Conservation (phyloP, 768 basidiomycete genomes). For the Mycena pura region DNA sequence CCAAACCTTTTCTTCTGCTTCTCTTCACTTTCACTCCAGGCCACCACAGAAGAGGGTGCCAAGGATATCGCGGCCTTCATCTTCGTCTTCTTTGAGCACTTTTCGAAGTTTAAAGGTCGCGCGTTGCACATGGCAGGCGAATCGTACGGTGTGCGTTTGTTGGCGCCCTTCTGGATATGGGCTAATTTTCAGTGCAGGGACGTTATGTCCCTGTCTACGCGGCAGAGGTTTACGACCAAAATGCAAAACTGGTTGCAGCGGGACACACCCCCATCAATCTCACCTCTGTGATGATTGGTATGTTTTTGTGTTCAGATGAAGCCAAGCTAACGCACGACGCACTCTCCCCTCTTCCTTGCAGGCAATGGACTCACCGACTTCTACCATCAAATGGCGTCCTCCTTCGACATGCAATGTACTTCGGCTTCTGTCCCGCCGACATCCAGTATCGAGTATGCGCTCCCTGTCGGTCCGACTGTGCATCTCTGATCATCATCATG, state of each 20-base stretch:
- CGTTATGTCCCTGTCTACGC: conserved; percentile 60
- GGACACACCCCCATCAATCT: conserved; percentile 59
- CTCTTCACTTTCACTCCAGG: background rate
- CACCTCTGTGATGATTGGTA: conserved; percentile 52
- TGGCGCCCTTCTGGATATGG: background rate
- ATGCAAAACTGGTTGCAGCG: conserved; percentile 41
- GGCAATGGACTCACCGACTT: conserved; percentile 55
- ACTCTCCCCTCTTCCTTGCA: conserved; percentile 4
- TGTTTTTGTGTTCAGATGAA: conserved; percentile 30
- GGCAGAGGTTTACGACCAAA: conserved; percentile 55
- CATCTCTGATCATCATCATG: background rate
- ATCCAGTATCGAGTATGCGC: conserved; percentile 40
- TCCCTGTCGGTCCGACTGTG: conserved; percentile 4
- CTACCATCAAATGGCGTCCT: conserved; percentile 45
- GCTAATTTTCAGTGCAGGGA: conserved; percentile 39
- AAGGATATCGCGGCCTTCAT: conserved; percentile 76
- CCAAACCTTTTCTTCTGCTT: background rate
- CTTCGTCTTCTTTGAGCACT: conserved; percentile 76
- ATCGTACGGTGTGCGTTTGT: conserved; percentile 54
- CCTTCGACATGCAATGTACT: conserved; percentile 56
- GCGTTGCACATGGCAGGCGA: conserved; percentile 67
- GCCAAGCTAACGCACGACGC: no score
- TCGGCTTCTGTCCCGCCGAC: conserved; percentile 47
- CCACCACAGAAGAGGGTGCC: background rate
- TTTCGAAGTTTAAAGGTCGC: conserved; percentile 72